Percentiles rank a stretch among this genome's conserved stretches.
These are phyloP conservation scores for Geum urbanum DNA, from an alignment of 306 rosid genomes.

Conservation along the genomic window DNA sequence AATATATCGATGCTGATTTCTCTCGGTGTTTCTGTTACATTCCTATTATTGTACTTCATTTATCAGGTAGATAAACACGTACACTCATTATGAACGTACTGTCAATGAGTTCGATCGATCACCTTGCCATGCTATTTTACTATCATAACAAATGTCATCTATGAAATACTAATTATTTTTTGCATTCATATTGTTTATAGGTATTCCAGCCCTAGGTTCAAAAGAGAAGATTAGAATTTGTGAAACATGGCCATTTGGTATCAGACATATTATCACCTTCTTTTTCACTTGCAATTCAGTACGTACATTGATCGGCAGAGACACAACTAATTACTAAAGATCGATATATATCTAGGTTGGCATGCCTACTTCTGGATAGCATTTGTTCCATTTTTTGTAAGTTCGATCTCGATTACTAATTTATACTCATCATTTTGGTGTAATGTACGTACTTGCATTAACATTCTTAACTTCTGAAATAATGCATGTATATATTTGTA, in stretches of 20 bases:
- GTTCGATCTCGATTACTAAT: neutral
- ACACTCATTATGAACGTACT: neutral
- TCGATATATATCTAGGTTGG: constrained; percentile 21
- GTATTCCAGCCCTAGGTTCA: constrained; percentile 23
- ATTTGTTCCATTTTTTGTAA: constrained; percentile 32
- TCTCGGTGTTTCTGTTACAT: constrained; percentile 36
- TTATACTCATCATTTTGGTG: too few species aligned
- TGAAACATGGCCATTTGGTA: constrained; percentile 12
- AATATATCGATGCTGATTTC: constrained; percentile 36
- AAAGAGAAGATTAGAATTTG: constrained; percentile 20
- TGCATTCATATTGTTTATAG: neutral
- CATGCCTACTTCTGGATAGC: constrained; percentile 37
- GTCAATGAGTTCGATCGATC: neutral
- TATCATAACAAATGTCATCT: neutral
- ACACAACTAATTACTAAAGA: neutral
- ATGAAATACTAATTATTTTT: neutral
- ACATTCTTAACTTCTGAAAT: too few species aligned
- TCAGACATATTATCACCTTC: constrained; percentile 7
- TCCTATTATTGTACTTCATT: constrained; percentile 33
- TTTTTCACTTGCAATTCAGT: too few species aligned
- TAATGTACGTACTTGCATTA: neutral
- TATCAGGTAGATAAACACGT: constrained; percentile 39
- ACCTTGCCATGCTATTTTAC: neutral
- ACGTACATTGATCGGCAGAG: too few species aligned
- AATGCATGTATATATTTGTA: neutral